Base-by-base conservation (phyloP, 495 filamentous ascomycete species). In the Polyplosphaeria fusca region DNA sequence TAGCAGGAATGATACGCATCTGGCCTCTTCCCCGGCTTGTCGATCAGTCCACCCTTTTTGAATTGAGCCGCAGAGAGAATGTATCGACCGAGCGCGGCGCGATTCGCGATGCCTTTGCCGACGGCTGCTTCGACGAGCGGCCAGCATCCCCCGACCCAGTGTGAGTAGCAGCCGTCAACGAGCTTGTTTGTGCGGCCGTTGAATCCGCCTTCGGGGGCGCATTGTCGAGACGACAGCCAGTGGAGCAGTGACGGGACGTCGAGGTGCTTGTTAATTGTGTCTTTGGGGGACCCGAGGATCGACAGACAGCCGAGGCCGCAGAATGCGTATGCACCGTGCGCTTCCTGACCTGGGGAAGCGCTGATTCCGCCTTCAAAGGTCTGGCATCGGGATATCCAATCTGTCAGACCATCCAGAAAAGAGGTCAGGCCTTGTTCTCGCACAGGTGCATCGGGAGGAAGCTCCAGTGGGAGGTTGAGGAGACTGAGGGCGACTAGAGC, bases 111-210 rank as follows among this genome's bases (percentile, higher is more conserved):
- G 70, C 54, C 73, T 77, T 42, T 70, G 69, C 26, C 72, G 32
- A 91, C 71, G 43, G 83, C 85, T n/a, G 88, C 91, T 68, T 95
- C 86, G 52, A 97, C 71, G 55, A 98, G 70, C 32, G 92, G 84
- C 85, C 91, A 98, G 70, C 91, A 96, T 25, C 85, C 87, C 4
- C 94, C 93, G 9, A 96, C 87, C 93, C 93, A 98, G 65, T 95
- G 91, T 70, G 87, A 92, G 72, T 98, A 97, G 70, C 93, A 98
- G 44, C 92, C 93, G 71, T 98, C 93, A 20, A 97, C 91, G 5
- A 98, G 78, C 72, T 98, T 98, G 73, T 97, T 96, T n/a, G 93
- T 95, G 60, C 93, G 82, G 54, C 93, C 93, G 14, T 87, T 82
- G 63, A 92, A 87, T 12, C 93, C 93, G 37, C 91, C 94, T 71